These are phyloP conservation scores for Cyphellophora attinorum DNA, from an alignment of 2,329 filamentous ascomycete genomes.

Conservation along the genomic window DNA sequence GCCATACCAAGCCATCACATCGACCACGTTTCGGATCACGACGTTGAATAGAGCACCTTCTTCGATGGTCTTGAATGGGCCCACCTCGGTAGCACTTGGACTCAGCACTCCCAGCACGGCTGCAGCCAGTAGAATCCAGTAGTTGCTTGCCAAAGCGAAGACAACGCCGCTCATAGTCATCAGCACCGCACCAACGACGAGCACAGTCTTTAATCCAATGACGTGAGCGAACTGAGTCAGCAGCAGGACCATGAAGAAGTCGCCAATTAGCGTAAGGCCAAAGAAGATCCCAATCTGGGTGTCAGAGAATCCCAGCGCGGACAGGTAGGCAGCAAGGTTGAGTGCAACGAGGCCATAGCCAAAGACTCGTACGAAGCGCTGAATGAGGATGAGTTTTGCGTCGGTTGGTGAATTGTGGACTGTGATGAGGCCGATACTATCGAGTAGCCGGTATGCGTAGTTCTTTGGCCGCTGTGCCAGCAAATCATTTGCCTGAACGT, in stretches of 20 bases:
- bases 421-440: conserved; percentile 27
- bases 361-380: conserved; percentile 46
- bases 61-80: conserved; percentile 53
- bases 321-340: conserved; percentile 53
- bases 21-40: too few relatives aligned
- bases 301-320: conserved; percentile 46
- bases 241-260: conserved; percentile 49
- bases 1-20: too few relatives aligned
- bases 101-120: conserved; percentile 54
- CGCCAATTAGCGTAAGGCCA: conserved; percentile 53
- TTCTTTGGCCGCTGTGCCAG: too few relatives aligned
- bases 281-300: conserved; percentile 55
- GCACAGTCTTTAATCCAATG: conserved; percentile 43
- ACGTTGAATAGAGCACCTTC: too few relatives aligned
- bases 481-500: too few relatives aligned
- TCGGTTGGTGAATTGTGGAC: conserved; percentile 28
- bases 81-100: conserved; percentile 51
- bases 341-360: conserved; percentile 54
- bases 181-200: conserved; percentile 44
- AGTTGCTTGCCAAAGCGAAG: conserved; percentile 44
- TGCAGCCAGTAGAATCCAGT: conserved; percentile 48
- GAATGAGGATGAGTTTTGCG: conserved; percentile 30
- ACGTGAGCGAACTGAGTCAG: conserved; percentile 51
- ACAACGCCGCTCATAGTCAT: conserved; percentile 48
- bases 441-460: too few relatives aligned